Conservation (phyloP, 2,329 filamentous ascomycete species). For the Simplicillium sp. region DNA sequence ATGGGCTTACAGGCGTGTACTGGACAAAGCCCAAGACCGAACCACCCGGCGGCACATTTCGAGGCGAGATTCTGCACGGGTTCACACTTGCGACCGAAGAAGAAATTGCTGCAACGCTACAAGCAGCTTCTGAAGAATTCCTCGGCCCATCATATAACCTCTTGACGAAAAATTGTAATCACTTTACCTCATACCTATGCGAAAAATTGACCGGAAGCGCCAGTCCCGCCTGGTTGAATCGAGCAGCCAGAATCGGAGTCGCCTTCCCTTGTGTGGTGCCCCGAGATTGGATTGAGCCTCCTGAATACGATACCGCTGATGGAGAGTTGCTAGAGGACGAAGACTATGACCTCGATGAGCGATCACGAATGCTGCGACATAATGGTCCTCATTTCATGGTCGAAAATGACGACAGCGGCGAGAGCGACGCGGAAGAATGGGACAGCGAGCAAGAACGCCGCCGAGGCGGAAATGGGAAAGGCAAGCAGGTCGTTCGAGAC, state of each 20-base stretch:
- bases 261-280: constrained; percentile 76
- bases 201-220: constrained; percentile 60
- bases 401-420: background rate
- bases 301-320: constrained; percentile 64
- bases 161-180: constrained; percentile 78
- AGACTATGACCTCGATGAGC: constrained; percentile 38
- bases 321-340: constrained; percentile 57
- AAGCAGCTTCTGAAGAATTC: constrained; percentile 61
- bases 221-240: constrained; percentile 69
- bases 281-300: constrained; percentile 70
- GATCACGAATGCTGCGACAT: constrained; percentile 46
- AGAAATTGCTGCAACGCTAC: constrained; percentile 64
- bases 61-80: constrained; percentile 66
- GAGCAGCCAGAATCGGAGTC: constrained; percentile 74
- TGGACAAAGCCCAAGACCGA: constrained; percentile 65
- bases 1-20: constrained; percentile 68
- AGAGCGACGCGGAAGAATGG: constrained; percentile 25
- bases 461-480: constrained; percentile 29
- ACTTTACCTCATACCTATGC: constrained; percentile 73
- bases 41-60: constrained; percentile 71
- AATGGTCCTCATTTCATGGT: constrained; percentile 20
- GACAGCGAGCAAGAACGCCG: constrained; percentile 36
- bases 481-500: constrained; percentile 36
- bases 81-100: constrained; percentile 60
- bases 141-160: constrained; percentile 71